Percentiles rank a stretch among this genome's conserved stretches.
Evolutionary conservation across 805 yeast species (phyloP).

Genomic region (Saturnispora serradocipensis): DNA sequence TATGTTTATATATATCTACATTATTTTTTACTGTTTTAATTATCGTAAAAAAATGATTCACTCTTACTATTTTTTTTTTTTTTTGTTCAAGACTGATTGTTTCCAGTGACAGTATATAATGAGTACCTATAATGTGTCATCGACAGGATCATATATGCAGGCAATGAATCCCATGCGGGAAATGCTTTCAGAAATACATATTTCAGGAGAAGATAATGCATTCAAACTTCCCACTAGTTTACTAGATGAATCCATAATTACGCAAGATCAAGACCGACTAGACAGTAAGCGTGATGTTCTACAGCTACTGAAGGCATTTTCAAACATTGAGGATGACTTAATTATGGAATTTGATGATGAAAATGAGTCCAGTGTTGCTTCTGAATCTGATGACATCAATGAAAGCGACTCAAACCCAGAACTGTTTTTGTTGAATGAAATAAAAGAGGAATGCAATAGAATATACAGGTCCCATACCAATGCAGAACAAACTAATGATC

Average conservation of each 20-base stretch:
- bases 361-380: slow-evolving; percentile 1
- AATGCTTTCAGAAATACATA: slow-evolving; percentile 29
- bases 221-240: slow-evolving; percentile 25
- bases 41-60: background rate
- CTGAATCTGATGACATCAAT: slow-evolving; percentile 2
- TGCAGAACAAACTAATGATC: slow-evolving; percentile 14
- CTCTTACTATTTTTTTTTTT: background rate
- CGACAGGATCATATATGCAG: slow-evolving; percentile 68
- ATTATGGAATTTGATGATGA: slow-evolving; percentile 12
- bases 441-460: slow-evolving; percentile 20
- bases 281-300: slow-evolving; percentile 20
- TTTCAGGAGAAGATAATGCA: slow-evolving; percentile 17
- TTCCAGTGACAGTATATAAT: slow-evolving; percentile 18
- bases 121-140: slow-evolving; percentile 48
- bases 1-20: background rate
- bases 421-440: slow-evolving; percentile 14
- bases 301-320: slow-evolving; percentile 25
- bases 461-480: slow-evolving; percentile 21
- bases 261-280: slow-evolving; percentile 15
- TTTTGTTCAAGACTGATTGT: background rate
- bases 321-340: slow-evolving; percentile 20
- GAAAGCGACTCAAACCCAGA: slow-evolving; percentile 1
- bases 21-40: background rate
- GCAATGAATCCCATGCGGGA: slow-evolving; percentile 70
- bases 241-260: slow-evolving; percentile 22